These are phyloP conservation scores for Rhazya stricta DNA, from an alignment of 257 asterid genomes.

Conservation along the genomic window DNA sequence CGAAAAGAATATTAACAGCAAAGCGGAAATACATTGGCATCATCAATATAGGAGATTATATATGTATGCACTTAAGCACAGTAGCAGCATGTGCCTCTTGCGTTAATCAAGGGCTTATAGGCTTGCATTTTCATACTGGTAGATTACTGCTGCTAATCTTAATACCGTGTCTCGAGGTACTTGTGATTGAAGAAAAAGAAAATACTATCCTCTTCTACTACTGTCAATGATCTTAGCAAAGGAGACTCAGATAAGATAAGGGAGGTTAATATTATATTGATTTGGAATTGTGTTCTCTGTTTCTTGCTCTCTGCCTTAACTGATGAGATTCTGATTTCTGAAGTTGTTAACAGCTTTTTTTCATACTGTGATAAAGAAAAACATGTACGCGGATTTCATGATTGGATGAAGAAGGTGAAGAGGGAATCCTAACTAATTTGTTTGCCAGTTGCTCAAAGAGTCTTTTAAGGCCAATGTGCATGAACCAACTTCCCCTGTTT, in stretches of 20 bases:
- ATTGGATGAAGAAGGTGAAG: neutral
- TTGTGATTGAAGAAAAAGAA: neutral
- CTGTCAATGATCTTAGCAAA: neutral
- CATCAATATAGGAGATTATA: neutral
- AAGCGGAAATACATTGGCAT: slow-evolving; percentile 18
- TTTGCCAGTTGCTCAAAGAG: slow-evolving; percentile 6
- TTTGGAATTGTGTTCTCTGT: neutral
- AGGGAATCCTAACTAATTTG: slow-evolving; percentile 7
- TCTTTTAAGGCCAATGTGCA: neutral
- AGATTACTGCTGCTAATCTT: slow-evolving; percentile 6
- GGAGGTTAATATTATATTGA: neutral
- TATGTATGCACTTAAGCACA: neutral
- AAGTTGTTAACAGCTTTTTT: slow-evolving; percentile 22
- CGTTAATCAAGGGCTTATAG: slow-evolving; percentile 7
- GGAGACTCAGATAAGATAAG: neutral
- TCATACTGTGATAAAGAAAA: slow-evolving; percentile 4
- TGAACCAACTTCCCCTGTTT: neutral
- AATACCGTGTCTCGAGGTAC: slow-evolving; percentile 1
- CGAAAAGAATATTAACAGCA: slow-evolving; percentile 10
- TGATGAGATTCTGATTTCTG: slow-evolving; percentile 2
- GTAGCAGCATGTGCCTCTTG: slow-evolving; percentile 14
- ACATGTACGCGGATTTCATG: neutral
- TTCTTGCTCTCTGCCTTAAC: neutral
- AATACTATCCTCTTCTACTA: neutral
- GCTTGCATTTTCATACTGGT: neutral